Evolutionary conservation across 2,329 filamentous ascomycete species (phyloP), one percentile per base, ranked within the genome.

Genomic region (Microdochium paspali): DNA sequence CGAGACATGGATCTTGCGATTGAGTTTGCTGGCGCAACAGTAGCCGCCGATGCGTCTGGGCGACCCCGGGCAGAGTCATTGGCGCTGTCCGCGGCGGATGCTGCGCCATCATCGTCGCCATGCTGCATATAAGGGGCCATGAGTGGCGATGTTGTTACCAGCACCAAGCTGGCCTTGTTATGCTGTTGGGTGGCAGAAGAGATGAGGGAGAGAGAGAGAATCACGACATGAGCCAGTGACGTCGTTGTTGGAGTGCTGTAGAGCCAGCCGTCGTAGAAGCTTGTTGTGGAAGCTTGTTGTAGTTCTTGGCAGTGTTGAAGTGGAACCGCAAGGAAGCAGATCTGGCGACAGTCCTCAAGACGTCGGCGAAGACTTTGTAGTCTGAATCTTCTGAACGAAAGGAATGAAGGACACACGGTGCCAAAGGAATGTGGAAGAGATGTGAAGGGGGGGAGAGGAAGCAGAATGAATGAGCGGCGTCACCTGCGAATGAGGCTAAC

Each of bases 1-100:
- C 61, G 59, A 56, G 61, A 64, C 61, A 62, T 63, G 47, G 60
- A 61, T 48, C 60, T 55, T 50, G 60, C 53, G 51, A 62, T 57
- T 53, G 56, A 55, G 50, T 56, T 61, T 24, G 51, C 52, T n/a
- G 54, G 49, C 49, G 50, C 30, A 43, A 53, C 42, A 25, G 44
- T 44, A 40, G 30, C 24, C 10, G 44, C 39, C 18, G 44, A 23
- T 40, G 44, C 47, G n/a, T 40, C 44, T 46, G 46, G 24, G 28
- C 46, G 47, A 24, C 32, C 51, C 44, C 15, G 44, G 23, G 45
- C 39, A 44, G 45, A 39, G 31, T 52, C 46, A 25, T 51, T 54
- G 44, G 54, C 49, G 26, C 48, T 46, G 40, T 45, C 30, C 10
- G 35, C 48, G 13, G 49, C 47, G 13, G 26, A 47, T 50, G 28